Percentiles rank a stretch among this genome's conserved stretches.
These are phyloP conservation scores for Dillenia suffruticosa DNA, from an alignment of 164 flowering plant species.

Conservation along the genomic window DNA sequence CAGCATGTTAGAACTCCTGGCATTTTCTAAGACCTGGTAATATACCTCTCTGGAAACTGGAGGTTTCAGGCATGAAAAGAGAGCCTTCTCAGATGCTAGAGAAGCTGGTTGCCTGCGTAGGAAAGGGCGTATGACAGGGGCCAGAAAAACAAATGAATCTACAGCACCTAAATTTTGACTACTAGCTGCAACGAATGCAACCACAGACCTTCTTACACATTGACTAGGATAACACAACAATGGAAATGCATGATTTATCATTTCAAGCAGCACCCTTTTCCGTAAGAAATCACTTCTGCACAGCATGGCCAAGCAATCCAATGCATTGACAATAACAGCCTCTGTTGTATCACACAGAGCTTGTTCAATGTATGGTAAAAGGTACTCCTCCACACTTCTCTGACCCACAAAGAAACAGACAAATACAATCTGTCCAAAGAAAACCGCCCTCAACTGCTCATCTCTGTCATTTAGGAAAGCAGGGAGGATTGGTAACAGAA, in stretches of 20 bases:
- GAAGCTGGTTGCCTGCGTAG: conserved; percentile 88
- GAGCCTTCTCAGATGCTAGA: conserved; percentile 69
- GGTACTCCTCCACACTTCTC: conserved; percentile 97
- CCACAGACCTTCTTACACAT: conserved; percentile 90
- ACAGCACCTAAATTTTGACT: conserved; percentile 88
- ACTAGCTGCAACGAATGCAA: conserved; percentile 73
- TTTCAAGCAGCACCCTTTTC: conserved; percentile 77
- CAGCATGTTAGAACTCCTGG: conserved; percentile 88
- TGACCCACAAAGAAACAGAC: conserved; percentile 97
- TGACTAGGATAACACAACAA: conserved; percentile 86
- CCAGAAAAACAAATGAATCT: conserved; percentile 88
- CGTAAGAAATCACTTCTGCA: conserved; percentile 74
- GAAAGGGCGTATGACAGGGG: conserved; percentile 79
- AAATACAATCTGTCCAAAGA: conserved; percentile 76
- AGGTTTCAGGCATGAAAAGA: conserved; percentile 80
- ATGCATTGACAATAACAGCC: conserved; percentile 85
- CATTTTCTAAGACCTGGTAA: conserved; percentile 67
- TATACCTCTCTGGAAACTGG: conserved; percentile 72
- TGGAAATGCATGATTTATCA: conserved; percentile 83
- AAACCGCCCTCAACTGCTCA: conserved; percentile 87
- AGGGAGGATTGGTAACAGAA: conserved; percentile 88
- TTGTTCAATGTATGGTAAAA: conserved; percentile 94
- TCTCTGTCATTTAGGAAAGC: conserved; percentile 95
- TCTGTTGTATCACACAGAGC: conserved; percentile 83
- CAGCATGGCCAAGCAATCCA: conserved; percentile 81